Evolutionary conservation across 2,329 filamentous ascomycete species (phyloP), one percentile per base, ranked within the genome.

Genomic region (Polytolypa hystricis): DNA sequence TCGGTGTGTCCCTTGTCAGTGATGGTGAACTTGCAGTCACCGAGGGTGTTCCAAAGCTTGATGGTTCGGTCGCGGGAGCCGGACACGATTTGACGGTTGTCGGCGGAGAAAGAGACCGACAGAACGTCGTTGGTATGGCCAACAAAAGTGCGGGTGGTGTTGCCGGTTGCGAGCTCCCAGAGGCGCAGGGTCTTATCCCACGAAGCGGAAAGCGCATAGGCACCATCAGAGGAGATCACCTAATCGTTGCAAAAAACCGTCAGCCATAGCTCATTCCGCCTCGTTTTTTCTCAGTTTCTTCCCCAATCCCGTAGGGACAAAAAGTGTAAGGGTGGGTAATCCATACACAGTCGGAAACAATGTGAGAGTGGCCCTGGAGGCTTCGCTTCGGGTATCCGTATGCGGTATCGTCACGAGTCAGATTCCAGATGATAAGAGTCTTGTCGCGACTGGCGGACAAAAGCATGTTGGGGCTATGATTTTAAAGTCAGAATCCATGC

Each of bases 11-110:
- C 91, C 83, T 98, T 98, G 67, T 98, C 91, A 71, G 85, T 93
- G 77, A 98, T 96, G 74, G 89, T 98, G 81, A 80, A 98, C 79
- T 98, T 98, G 87, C 91, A 98, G 80, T 98, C 91, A 71, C 91
- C 91, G 53, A 98, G 85, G 58, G 91, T 98, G 79, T 98, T 98
- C 91, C 91, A 98, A 60, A 98, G 81, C 84, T 96, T 98, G 79
- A 98, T 96, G 62, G 84, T 85, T 67, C 86, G 82, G 77, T 98
- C 91, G 67, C 91, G 87, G 50, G 91, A 96, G 54, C 87, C 91
- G 53, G 91, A 96, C 60, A 96, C 91, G 70, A 98, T 96, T 78
- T 96, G 91, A 65, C 91, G 84, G 84, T 96, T 96, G 77, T 98
- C 91, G 79, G 91, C 91, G 58, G 91, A 96, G 84, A 98, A 98